Base-by-base conservation (phyloP, 139 green algal genomes). In the Limnomonas spitsbergensis region DNA sequence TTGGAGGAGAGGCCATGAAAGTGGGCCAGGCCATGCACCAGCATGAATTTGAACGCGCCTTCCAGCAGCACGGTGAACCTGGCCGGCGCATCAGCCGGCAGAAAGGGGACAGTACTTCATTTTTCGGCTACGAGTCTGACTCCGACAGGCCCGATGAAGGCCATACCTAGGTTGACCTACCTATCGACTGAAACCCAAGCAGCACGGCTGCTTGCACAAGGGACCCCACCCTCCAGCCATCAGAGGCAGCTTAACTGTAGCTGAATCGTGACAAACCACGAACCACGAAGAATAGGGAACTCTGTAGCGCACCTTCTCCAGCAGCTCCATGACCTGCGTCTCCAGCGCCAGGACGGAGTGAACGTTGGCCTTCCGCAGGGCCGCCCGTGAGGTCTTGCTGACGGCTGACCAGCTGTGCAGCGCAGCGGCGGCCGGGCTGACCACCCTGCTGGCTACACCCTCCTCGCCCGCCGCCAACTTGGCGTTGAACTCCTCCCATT, bases 1-100 rank as follows among this genome's bases (percentile, higher is more conserved):
- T n/a, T n/a, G n/a, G n/a, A n/a, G n/a, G n/a, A n/a, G 7, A 90
- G 81, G 52, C 73, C 68, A 52, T 90, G 80, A 53, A 86, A 88
- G 37, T 90, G 75, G 0, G 83, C 79, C 27, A 90, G 81, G 32
- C 86, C 86, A 54, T 89, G 86, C 61, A 86, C 81, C 32, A 83
- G 67, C 72, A 83, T 53, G 27, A 73, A 73, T 2, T 38, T 66
- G 38, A 80, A 83, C 2, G 6, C n/a, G 36, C 80, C 79, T 20
- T 79, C 56, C 37, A 83, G 73, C n/a, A 54, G 68, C 53, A 81
- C 7, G 31, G 68, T 38, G 74, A 78, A n/a, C n/a, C n/a, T n/a
- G n/a, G n/a, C n/a, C n/a, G n/a, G n/a, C n/a, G n/a, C n/a, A n/a
- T n/a, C n/a, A n/a, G n/a, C n/a, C n/a, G n/a, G n/a, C n/a, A n/a